phyloP scores from a whole-genome alignment of 139 green algal species.

The Eudorina sp. region DNA sequence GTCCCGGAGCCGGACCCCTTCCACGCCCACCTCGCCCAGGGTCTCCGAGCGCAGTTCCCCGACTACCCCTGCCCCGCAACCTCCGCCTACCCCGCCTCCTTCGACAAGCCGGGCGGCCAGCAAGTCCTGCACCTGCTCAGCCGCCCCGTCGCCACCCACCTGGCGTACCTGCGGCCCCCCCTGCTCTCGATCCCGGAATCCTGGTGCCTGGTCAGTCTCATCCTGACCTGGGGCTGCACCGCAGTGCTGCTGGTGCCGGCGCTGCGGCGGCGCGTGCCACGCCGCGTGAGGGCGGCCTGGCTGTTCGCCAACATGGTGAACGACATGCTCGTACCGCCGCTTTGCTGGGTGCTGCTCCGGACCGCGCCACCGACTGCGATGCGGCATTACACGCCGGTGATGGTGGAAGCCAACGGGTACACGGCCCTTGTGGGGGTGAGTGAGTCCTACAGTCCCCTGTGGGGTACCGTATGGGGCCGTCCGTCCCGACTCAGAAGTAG shows the following conservation, averaged over 20 bases:
- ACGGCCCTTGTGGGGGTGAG: slow-evolving; percentile 1
- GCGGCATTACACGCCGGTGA: not conserved
- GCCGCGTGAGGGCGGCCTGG: not conserved
- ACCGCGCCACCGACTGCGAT: not conserved
- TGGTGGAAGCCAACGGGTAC: not conserved
- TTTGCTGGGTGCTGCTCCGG: not conserved
- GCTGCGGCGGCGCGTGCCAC: not conserved
- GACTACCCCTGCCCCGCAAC: not conserved
- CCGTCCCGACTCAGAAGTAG: too few relatives aligned
- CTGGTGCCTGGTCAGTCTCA: not conserved
- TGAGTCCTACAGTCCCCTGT: too few relatives aligned
- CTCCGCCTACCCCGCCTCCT: too few relatives aligned
- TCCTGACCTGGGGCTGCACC: not conserved
- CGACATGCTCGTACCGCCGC: not conserved
- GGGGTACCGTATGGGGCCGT: too few relatives aligned
- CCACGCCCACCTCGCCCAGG: not conserved
- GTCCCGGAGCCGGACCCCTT: not conserved
- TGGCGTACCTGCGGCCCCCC: not conserved
- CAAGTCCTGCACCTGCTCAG: not conserved
- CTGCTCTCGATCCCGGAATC: not conserved
- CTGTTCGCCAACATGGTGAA: not conserved
- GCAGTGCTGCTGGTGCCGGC: not conserved
- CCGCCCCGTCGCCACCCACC: not conserved
- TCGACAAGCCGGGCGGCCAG: not conserved
- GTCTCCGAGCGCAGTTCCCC: not conserved